Evolutionary conservation across 2,329 filamentous ascomycete genomes (phyloP).

Genomic region (Fonsecaea monophora): DNA sequence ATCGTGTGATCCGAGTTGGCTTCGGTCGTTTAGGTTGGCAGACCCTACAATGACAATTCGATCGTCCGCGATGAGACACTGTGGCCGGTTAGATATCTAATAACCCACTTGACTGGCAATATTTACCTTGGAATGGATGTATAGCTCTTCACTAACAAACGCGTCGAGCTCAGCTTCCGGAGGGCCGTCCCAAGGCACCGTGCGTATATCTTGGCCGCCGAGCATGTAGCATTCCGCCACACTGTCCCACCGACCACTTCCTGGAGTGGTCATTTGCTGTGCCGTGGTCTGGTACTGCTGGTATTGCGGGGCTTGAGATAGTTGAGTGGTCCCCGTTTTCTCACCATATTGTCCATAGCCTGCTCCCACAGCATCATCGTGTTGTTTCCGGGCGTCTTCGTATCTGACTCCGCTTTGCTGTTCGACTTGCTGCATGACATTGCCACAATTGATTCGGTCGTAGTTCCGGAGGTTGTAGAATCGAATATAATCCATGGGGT

Average conservation of each 20-base stretch:
- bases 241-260: conserved; percentile 71
- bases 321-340: conserved; percentile 34
- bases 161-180: conserved; percentile 65
- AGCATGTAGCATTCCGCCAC: conserved; percentile 86
- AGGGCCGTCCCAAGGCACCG: conserved; percentile 64
- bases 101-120: conserved; percentile 6
- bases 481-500: conserved; percentile 75
- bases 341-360: conserved; percentile 52
- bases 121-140: conserved; percentile 63
- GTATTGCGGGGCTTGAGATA: conserved; percentile 54
- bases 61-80: conserved; percentile 82
- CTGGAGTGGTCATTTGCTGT: conserved; percentile 55
- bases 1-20: conserved; percentile 86
- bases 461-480: conserved; percentile 88
- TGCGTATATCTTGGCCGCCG: conserved; percentile 71
- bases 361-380: conserved; percentile 57
- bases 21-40: conserved; percentile 90
- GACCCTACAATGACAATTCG: conserved; percentile 82
- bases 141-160: conserved; percentile 68
- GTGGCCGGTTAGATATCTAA: conserved; percentile 32
- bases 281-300: conserved; percentile 76
- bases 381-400: conserved; percentile 52
- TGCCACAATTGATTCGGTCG: conserved; percentile 73
- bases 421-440: conserved; percentile 47
- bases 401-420: conserved; percentile 54